Evolutionary conservation across 164 flowering plant genomes (phyloP), one percentile per base, ranked within the genome.

Genomic region (Magnolia changhungtana): DNA sequence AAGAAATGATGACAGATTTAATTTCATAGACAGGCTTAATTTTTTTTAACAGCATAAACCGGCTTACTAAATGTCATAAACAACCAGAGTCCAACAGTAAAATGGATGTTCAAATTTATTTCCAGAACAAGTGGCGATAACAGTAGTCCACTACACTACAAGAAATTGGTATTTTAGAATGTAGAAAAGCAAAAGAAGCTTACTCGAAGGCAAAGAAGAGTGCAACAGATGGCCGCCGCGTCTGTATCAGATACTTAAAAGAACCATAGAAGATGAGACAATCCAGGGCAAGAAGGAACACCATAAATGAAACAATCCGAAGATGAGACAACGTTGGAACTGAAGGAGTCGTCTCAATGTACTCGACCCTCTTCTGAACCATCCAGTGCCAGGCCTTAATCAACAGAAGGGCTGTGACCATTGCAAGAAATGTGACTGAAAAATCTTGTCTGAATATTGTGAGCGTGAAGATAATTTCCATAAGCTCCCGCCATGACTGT

Each of bases 201-300:
- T 90, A 96, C 99, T 96, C 99, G 69, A 96, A 96, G 29, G 98
- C 79, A 77, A 94, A 96, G 89, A 94, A 94, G 77, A 96, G 92
- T 24, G 98, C 90, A 49, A 94, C 98, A 0, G 99, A 96, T 80
- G 98, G 90, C 80, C 85, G 85, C 75, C 90, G 80, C 7, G 97
- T 89, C 77, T 89, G 86, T 69, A 93, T 74, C 87, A 96, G 79
- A 79, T 81, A 79, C 83, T 85, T 87, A 27, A 91, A 24, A 1
- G 92, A 90, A 73, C 83, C 90, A 83, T 89, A 92, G 76, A 93
- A 76, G 78, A 92, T 89, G 63, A 91, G 79, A 79, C 88, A 79
- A 85, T 96, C 99, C 50, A 96, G 61, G 61, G 86, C 75, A 58
- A 96, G 89, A 45, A 96, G 95, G 78, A 96, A 92, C 4, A 90